Base-by-base conservation (phyloP, 202 grass and related monocot species). In the Hordeum pubiflorum region DNA sequence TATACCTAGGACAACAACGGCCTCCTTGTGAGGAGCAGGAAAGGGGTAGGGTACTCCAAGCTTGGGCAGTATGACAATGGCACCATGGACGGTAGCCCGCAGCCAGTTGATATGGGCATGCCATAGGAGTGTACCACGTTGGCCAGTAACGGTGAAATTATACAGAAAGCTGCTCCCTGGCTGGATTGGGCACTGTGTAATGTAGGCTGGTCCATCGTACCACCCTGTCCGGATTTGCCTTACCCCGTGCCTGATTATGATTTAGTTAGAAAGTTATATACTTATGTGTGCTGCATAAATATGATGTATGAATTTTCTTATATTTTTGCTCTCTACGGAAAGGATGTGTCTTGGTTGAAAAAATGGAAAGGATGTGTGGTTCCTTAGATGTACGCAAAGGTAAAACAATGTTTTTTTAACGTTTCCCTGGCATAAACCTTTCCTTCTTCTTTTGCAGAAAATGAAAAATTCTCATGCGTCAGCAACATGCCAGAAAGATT, bases 151-250 rank as follows among this genome's bases (percentile, higher is more conserved):
- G 0, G 87, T 92, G 78, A 92, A 89, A 74, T 92, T 92, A 44
- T 92, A 92, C 13, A 89, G 64, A 81, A 84, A 92, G 65, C 72
- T 89, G 31, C 81, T 81, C 23, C 81, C 80, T 11, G 90, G 76
- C 40, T 89, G 90, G 69, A 92, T 92, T 56, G 90, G 90, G 72
- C 90, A 92, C 76, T 92, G 90, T 14, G 90, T 89, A 59, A 92
- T 86, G 77, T 86, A 92, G 4, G 90, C 87, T 23, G 90, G 90
- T 33, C 90, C 90, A 62, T 92, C 90, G 3, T 64, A 80, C 91
- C 91, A 93, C 7, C 85, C 85, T 5, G 91, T 88, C 44, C 82
- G 58, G 22, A 90, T 86, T 79, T 93, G 91, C 75, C 79, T 68
- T 63, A 90, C 10, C 9, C 91, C 91, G 29, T 93, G 91, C 91